Evolutionary conservation across 129 eudicot genomes (phyloP), one percentile per base, ranked within the genome.

Genomic region (Oenanthe sinensis): DNA sequence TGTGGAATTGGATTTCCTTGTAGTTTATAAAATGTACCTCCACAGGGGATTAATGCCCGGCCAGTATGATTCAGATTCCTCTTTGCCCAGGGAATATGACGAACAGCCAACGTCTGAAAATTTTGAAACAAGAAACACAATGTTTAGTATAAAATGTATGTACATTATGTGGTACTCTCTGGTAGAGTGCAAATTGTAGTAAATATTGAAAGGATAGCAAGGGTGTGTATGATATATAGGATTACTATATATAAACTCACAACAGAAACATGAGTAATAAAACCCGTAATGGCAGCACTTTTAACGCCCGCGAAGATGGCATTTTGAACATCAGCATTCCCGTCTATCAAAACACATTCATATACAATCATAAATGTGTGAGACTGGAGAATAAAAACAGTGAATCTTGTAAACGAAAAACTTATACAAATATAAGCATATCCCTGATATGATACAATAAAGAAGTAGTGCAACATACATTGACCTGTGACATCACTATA

Each of bases 21-120:
- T 24, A 10, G 40, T 65, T 28, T 26, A 28, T 14, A 67, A 67
- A 15, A 67, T 13, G 72, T 89, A 93, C 98, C 96, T 48, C 86
- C 96, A 69, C 96, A 93, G 76, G 89, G 83, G 46, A 93, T 89
- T 82, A 93, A 91, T 62, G 98, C 92, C 88, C 89, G 96, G 36
- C 86, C 94, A 74, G 93, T 89, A 81, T 93, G 86, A 80, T 93
- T 93, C 49, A 93, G 82, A 83, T 90, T 93, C 49, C 90, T 87
- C 85, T 86, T 93, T 13, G 98, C 98, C 98, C 98, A 93, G 10
- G 94, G 96, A 78, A 91, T 24, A 28, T 73, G 84, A 33, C 91
- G 91, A 49, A 72, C 85, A 68, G 88, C 97, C 74, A 80, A 39
- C 80, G 86, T 71, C 98, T 93, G 92, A 77, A 52, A 76, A 13